Base-by-base conservation (phyloP, 2,329 filamentous ascomycete species). In the Stemphylium beticola region DNA sequence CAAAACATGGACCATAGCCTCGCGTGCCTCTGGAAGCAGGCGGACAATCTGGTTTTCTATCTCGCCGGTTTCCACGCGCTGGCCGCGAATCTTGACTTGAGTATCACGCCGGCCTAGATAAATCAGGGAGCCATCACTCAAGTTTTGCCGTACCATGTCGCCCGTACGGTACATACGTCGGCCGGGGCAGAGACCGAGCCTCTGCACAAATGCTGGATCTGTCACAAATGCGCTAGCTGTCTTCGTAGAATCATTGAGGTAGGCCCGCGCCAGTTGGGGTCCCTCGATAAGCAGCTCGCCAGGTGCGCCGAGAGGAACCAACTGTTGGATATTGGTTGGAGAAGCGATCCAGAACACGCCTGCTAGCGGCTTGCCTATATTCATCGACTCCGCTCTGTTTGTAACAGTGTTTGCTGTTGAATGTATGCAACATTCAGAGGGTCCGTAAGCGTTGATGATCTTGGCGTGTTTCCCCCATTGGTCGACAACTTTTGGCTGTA, bases 251-350 rank as follows among this genome's bases (percentile, higher is more conserved):
- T 62, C 2, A 60, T 48, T 3, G 11, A 70, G 57, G 39, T 71
- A 71, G 14, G 57, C 62, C 11, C 64, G 58, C 7, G 66, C 69
- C 1, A 77, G 58, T n/a, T 68, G 80, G 0, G 80, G 80, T 0
- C 84, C 83, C 58, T 86, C 83, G 20, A 87, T 79, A 4, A 85
- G 75, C 2, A 87, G 73, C 64, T 87, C 85, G 10, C 67, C 68
- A 8, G 58, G 42, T n/a, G 11, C 34, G 6, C 61, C 60, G 4
- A 60, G 37, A 1, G 60, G 58, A 10, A 66, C 54, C 4, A 64
- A 44, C 2, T 18, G 22, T 6, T 64, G 31, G 20, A 52, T 40
- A 17, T 61, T 36, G 1, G 45, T 8, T 4, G 32, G 18, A 18
- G 67, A 53, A 1, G 62, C 61, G 12, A 76, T 59, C 73, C 68